phyloP scores from a whole-genome alignment of 805 yeast genomes.

The Schwanniomyces sp. region DNA sequence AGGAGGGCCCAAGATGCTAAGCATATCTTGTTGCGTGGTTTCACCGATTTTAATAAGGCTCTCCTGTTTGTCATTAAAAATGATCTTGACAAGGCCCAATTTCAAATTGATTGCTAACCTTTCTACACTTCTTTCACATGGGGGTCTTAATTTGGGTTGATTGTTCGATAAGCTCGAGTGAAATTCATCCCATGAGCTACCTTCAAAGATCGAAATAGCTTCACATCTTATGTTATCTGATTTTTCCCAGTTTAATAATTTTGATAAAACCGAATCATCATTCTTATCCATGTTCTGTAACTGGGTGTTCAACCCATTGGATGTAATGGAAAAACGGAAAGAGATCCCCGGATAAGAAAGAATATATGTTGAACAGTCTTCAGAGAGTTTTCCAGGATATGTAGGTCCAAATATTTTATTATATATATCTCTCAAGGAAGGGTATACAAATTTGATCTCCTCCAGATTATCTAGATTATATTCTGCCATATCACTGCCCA shows the following conservation, averaged over 20 bases:
- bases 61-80: constrained; percentile 5
- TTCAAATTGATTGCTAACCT: constrained; percentile 16
- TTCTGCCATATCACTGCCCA: neutral
- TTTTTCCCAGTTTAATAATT: constrained; percentile 30
- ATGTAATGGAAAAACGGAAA: constrained; percentile 42
- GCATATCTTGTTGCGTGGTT: constrained; percentile 50
- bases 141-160: neutral
- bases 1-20: constrained; percentile 55
- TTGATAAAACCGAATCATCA: constrained; percentile 24
- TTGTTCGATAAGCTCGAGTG: constrained; percentile 3
- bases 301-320: constrained; percentile 13
- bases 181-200: constrained; percentile 33
- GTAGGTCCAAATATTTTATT: constrained; percentile 64
- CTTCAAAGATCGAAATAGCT: constrained; percentile 40
- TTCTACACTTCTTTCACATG: constrained; percentile 4
- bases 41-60: constrained; percentile 32
- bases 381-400: constrained; percentile 48
- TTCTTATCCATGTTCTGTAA: constrained; percentile 10
- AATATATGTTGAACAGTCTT: constrained; percentile 30
- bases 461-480: neutral
- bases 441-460: constrained; percentile 1
- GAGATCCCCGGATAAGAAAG: constrained; percentile 59
- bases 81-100: constrained; percentile 23
- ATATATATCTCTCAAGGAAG: constrained; percentile 44
- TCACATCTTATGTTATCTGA: constrained; percentile 34